A percentile compares a stretch with the other conserved stretches of the same genome.
phyloP scores from a whole-genome alignment of 495 filamentous ascomycete genomes.

The Parathielavia hyrcaniae region DNA sequence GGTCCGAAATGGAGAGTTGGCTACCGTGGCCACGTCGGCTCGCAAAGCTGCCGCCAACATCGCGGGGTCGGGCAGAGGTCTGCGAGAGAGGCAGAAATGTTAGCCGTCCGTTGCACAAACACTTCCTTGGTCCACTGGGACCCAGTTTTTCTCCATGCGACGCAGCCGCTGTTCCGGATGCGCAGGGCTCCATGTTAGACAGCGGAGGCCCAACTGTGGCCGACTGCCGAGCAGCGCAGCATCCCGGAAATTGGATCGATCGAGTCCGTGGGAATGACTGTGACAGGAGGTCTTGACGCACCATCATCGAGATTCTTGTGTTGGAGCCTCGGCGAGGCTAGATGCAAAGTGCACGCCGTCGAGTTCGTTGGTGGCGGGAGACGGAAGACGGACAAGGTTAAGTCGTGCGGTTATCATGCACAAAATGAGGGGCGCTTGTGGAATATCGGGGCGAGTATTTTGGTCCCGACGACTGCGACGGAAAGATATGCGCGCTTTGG shows the following conservation, averaged over 20 bases:
- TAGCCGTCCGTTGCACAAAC: constrained; percentile 18
- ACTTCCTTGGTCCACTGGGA: constrained; percentile 27
- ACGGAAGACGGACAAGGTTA: constrained; percentile 14
- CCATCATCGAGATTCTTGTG: constrained; percentile 34
- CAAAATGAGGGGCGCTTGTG: not conserved
- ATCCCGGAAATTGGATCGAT: not conserved
- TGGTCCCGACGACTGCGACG: not conserved
- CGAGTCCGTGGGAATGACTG: no score
- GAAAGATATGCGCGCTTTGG: not conserved
- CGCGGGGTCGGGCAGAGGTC: constrained; percentile 52
- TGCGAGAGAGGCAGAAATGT: constrained; percentile 25
- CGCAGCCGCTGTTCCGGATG: constrained; percentile 16
- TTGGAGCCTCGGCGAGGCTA: constrained; percentile 36
- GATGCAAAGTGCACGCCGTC: constrained; percentile 29
- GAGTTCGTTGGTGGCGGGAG: constrained; percentile 12
- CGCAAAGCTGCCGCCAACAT: constrained; percentile 50
- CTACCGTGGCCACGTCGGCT: constrained; percentile 50
- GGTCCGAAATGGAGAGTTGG: constrained; percentile 54
- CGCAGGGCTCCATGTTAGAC: constrained; percentile 17
- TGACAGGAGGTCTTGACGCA: constrained; percentile 22
- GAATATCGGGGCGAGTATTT: not conserved
- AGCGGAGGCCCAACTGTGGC: constrained; percentile 12
- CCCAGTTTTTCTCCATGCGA: constrained; percentile 28
- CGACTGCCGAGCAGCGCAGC: constrained; percentile 18
- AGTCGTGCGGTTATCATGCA: constrained; percentile 38